Evolutionary conservation across 805 yeast genomes (phyloP).

Genomic region (Kazachstania viticola): DNA sequence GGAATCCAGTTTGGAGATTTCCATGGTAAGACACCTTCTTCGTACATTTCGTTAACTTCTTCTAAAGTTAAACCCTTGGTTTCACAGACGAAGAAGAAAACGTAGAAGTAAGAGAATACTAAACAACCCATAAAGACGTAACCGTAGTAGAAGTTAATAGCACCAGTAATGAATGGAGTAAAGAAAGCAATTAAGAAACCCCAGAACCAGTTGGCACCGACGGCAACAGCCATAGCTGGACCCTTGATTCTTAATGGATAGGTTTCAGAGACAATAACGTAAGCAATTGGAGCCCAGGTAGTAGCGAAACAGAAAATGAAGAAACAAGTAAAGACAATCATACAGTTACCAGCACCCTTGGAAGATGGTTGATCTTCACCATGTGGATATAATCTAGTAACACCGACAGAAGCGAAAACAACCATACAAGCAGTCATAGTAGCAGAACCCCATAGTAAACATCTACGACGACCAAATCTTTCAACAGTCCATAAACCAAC

Average conservation of each 20-base stretch:
- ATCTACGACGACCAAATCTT: slow-evolving; percentile 40
- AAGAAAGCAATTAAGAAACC: slow-evolving; percentile 58
- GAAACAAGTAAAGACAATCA: slow-evolving; percentile 60
- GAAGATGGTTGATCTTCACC: slow-evolving; percentile 24
- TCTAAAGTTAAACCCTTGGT: slow-evolving; percentile 71
- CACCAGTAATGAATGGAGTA: slow-evolving; percentile 57
- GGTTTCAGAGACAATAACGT: slow-evolving; percentile 53
- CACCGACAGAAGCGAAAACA: slow-evolving; percentile 50
- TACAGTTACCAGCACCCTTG: slow-evolving; percentile 49
- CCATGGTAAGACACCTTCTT: slow-evolving; percentile 31
- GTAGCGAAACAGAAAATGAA: slow-evolving; percentile 64
- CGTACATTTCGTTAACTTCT: slow-evolving; percentile 56
- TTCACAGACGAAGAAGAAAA: slow-evolving; percentile 57
- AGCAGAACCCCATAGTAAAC: slow-evolving; percentile 36
- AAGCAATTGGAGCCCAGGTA: slow-evolving; percentile 66
- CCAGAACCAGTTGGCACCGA: slow-evolving; percentile 57
- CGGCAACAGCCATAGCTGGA: slow-evolving; percentile 45
- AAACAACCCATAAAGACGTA: slow-evolving; percentile 45
- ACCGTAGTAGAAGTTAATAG: slow-evolving; percentile 58
- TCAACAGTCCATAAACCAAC: slow-evolving; percentile 41
- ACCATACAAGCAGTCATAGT: slow-evolving; percentile 36
- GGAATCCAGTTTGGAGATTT: slow-evolving; percentile 40
- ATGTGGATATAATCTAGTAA: slow-evolving; percentile 31
- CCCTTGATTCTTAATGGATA: slow-evolving; percentile 63
- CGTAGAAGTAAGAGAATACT: slow-evolving; percentile 43